Conservation (phyloP, 192 early-diverging fungal genomes). For the Endogone sp. region DNA sequence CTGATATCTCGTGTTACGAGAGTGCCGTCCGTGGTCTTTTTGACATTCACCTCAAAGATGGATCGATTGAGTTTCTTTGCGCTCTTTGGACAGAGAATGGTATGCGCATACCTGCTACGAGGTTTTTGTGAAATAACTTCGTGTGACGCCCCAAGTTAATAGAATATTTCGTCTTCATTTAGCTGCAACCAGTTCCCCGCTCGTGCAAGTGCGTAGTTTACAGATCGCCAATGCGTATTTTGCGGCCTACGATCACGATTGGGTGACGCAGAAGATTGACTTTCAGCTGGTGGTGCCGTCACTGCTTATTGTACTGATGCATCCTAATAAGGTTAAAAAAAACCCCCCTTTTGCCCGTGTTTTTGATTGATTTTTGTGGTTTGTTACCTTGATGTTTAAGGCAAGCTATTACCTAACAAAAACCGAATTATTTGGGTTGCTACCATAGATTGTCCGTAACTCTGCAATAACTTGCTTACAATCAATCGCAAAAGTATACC, state of each 20-base stretch:
- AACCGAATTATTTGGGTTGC: too few species aligned
- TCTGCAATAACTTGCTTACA: constrained; percentile 60
- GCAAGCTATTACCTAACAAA: too few species aligned
- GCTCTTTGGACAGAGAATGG: constrained; percentile 33
- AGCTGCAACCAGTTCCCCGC: constrained; percentile 3
- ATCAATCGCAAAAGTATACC: constrained; percentile 32
- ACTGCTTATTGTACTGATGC: constrained; percentile 61
- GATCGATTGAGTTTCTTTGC: constrained; percentile 37
- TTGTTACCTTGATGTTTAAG: too few species aligned
- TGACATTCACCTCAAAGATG: constrained; percentile 24
- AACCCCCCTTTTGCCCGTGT: too few species aligned
- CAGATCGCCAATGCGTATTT: constrained; percentile 53
- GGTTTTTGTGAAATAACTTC: constrained; percentile 6
- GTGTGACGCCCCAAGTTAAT: constrained; percentile 33
- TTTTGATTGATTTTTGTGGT: too few species aligned
- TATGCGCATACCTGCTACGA: constrained; percentile 5
- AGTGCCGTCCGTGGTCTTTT: constrained; percentile 35
- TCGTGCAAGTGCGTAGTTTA: constrained; percentile 46
- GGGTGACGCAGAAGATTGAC: constrained; percentile 30
- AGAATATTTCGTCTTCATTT: too few species aligned
- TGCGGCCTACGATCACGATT: constrained; percentile 8
- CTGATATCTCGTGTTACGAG: constrained; percentile 30
- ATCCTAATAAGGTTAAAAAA: constrained; percentile 31
- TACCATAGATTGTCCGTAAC: constrained; percentile 53
- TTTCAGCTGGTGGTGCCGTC: constrained; percentile 69